Evolutionary conservation across 2,329 filamentous ascomycete species (phyloP), one percentile per base, ranked within the genome.

Genomic region (Fusarium proliferatum): DNA sequence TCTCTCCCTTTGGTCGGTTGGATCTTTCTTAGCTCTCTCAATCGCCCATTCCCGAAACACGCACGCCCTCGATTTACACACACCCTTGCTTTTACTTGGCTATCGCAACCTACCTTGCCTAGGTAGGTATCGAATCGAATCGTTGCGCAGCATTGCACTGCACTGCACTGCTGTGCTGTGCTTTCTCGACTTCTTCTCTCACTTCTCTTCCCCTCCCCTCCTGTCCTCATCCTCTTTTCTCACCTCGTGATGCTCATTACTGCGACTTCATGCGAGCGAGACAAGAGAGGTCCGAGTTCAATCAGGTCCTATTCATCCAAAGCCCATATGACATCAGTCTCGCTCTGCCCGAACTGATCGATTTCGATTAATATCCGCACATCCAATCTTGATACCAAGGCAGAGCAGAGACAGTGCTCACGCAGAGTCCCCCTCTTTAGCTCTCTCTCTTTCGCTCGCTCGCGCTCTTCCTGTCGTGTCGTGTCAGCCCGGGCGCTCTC

Each of bases 401-500:
- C 60, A 56, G 53, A 63, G 53, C 34, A 67, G 68, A 67, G 67
- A 56, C 71, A 70, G 61, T 71, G 60, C 62, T 55, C 60, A 60
- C 65, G 38, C 56, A 68, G 34, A 52, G 45, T 53, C 48, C 64
- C 41, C 43, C 43, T 71, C 61, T 71, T 67, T 60, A 53, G 61
- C 51, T 34, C 48, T 34, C 45, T 48, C 36, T 52, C 38, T 19
- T 11, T 42, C n/a, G 23, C 43, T 45, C 43, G 39, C 23, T 43
- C 49, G 46, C 66, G 51, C 62, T 68, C 64, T 39, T 61, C 45
- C 61, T 61, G 55, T 46, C 49, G 66, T 67, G 69, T 78, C 74
- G 80, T 81, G 79, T 81, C 80, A 81, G 78, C 78, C 78, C 70
- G 74, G 78, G 67, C 74, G 53, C 69, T 70, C 74, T 69, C 67